Evolutionary conservation across 1,284 basidiomycete species (phyloP).

Genomic region (Flammula alnicola): DNA sequence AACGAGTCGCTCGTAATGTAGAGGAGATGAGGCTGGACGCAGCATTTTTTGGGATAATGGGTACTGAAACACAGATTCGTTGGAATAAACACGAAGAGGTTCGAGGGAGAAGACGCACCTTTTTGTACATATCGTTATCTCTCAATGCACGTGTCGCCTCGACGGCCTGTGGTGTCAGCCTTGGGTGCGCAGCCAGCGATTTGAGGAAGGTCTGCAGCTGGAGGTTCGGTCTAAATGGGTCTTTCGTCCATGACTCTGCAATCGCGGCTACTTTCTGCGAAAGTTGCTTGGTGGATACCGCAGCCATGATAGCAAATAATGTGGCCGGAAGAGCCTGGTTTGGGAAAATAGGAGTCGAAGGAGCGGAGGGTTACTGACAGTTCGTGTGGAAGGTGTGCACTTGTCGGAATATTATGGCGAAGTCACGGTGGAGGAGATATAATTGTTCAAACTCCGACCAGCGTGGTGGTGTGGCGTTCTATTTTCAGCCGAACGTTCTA

Average conservation of each 20-base stretch:
- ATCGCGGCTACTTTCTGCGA: constrained; percentile 55
- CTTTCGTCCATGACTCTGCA: constrained; percentile 62
- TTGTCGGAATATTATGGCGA: too few species aligned
- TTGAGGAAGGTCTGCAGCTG: constrained; percentile 69
- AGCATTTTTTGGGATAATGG: constrained; percentile 63
- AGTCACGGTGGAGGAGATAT: too few species aligned
- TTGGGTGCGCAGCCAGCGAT: constrained; percentile 69
- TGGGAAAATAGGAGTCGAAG: too few species aligned
- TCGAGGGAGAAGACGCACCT: constrained; percentile 43
- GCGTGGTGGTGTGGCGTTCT: too few species aligned
- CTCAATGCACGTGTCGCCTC: constrained; percentile 57
- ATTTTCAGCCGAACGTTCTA: too few species aligned
- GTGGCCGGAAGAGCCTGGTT: too few species aligned
- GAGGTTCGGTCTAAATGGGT: constrained; percentile 75
- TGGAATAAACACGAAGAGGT: constrained; percentile 15
- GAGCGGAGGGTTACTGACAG: too few species aligned
- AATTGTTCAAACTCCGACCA: too few species aligned
- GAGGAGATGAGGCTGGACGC: constrained; percentile 68
- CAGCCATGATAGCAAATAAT: too few species aligned
- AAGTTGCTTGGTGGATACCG: constrained; percentile 27
- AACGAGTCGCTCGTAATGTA: constrained; percentile 70
- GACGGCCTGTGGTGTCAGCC: constrained; percentile 62
- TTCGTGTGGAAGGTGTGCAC: too few species aligned
- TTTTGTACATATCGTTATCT: constrained; percentile 57
- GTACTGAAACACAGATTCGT: constrained; percentile 53